Evolutionary conservation across 129 eudicot species (phyloP), one percentile per base, ranked within the genome.

Genomic region (Escallonia rubra): DNA sequence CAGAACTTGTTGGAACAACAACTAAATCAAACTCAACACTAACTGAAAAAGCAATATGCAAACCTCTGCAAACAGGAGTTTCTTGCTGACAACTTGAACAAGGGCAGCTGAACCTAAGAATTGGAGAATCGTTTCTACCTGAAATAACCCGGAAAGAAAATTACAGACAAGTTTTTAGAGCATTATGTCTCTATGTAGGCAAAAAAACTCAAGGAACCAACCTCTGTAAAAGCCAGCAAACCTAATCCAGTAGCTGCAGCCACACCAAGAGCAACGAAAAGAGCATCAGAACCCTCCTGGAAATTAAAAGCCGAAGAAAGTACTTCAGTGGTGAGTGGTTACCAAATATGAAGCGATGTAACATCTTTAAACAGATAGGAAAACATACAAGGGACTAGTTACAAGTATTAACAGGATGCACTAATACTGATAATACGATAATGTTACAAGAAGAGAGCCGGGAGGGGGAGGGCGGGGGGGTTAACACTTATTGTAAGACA

Each of bases 41-140:
- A 23, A 23, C 34, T 23, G 23, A 40, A 47, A 48, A 12, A 46
- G 70, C 2, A 58, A 63, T 41, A 7, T 46, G 81, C 83, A 55
- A 53, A 85, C 99, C 99, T 93, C 96, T 11, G 95, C 95, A 79
- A 73, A 89, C 50, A 93, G 91, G 72, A 93, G 78, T 72, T 93
- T 93, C 86, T 82, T 89, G 95, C 81, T 89, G 71, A 87, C 49
- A 63, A 93, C 63, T 82, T 93, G 99, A 63, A 93, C 74, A 55
- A 93, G 63, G 7, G 93, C 99, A 59, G 93, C 99, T 41, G 96
- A 84, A 65, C 99, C 99, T 50, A 93, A 70, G 45, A 89, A 54
- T 77, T 89, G 95, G 13, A 93, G 92, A 64, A 89, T 60, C 39
- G 99, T 93, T 77, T 93, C 99, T 48, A 81, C 90, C 99, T 93